Percentiles rank a stretch among this genome's conserved stretches.
phyloP scores from a whole-genome alignment of 176 grass and related monocot species.

The Ensete ventricosum region DNA sequence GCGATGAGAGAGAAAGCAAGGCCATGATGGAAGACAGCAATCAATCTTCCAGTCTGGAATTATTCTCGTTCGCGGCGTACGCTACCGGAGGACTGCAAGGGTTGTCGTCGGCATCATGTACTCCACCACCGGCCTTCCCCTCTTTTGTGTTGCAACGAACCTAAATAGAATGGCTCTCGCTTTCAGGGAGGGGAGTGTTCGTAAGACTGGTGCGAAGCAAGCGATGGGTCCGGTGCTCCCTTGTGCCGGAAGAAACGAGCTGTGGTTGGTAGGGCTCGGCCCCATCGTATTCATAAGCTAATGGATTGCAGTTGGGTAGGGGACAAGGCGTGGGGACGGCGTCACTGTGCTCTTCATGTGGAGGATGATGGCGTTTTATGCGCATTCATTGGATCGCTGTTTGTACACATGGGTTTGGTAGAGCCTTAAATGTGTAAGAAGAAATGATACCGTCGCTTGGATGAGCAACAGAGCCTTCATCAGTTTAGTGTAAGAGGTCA shows the following conservation, averaged over 20 bases:
- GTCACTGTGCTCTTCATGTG: not conserved
- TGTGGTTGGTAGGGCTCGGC: not conserved
- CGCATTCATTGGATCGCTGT: not conserved
- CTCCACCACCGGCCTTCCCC: not conserved
- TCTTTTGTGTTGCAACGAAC: not conserved
- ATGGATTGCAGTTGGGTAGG: not conserved
- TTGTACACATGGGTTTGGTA: not conserved
- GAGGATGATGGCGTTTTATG: not conserved
- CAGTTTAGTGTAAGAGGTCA: too few relatives aligned
- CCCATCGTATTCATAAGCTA: not conserved
- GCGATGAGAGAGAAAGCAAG: not conserved
- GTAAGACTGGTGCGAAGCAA: not conserved
- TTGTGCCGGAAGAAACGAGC: not conserved
- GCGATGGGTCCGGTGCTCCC: not conserved
- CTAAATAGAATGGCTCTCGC: not conserved
- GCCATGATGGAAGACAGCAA: not conserved
- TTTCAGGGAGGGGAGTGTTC: not conserved
- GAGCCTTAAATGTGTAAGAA: too few relatives aligned
- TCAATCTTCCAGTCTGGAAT: not conserved
- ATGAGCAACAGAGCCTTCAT: too few relatives aligned
- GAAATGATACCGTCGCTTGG: too few relatives aligned
- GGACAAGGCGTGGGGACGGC: not conserved
- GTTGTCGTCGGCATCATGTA: not conserved
- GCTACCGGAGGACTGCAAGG: not conserved
- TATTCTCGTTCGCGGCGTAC: not conserved